phyloP scores from a whole-genome alignment of 495 filamentous ascomycete genomes.

The Lophiotrema nucula region DNA sequence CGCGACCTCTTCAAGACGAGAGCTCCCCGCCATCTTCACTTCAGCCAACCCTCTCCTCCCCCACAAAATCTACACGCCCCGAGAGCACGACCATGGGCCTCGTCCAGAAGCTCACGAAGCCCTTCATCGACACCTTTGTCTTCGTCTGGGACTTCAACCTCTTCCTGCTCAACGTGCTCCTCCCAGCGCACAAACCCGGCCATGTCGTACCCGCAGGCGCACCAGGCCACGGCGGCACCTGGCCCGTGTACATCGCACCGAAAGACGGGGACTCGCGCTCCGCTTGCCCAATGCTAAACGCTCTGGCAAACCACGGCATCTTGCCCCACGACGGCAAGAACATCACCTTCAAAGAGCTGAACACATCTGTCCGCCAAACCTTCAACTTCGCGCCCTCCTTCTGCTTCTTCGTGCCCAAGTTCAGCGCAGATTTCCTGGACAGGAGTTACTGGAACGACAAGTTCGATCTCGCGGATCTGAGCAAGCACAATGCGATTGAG shows the following conservation, averaged over 20 bases:
- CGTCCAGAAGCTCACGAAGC: not conserved
- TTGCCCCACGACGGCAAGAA: constrained; percentile 32
- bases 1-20: too few species aligned
- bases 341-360: constrained; percentile 26
- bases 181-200: not conserved
- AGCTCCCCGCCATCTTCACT: too few species aligned
- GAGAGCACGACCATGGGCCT: not conserved
- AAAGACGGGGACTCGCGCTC: constrained; percentile 3
- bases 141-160: not conserved
- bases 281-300: constrained; percentile 38
- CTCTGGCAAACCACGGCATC: constrained; percentile 38
- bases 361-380: constrained; percentile 22
- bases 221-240: not conserved
- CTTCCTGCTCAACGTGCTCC: not conserved
- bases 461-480: constrained; percentile 31
- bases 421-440: constrained; percentile 10
- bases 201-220: not conserved
- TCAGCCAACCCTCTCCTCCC: not conserved
- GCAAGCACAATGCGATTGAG: constrained; percentile 37
- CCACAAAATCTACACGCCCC: not conserved
- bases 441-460: constrained; percentile 10
- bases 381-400: constrained; percentile 18
- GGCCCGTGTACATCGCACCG: not conserved
- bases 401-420: constrained; percentile 6
- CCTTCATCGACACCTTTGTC: not conserved